Conservation (phyloP, 2,329 filamentous ascomycete genomes). For the Hypoxylon sp. region DNA sequence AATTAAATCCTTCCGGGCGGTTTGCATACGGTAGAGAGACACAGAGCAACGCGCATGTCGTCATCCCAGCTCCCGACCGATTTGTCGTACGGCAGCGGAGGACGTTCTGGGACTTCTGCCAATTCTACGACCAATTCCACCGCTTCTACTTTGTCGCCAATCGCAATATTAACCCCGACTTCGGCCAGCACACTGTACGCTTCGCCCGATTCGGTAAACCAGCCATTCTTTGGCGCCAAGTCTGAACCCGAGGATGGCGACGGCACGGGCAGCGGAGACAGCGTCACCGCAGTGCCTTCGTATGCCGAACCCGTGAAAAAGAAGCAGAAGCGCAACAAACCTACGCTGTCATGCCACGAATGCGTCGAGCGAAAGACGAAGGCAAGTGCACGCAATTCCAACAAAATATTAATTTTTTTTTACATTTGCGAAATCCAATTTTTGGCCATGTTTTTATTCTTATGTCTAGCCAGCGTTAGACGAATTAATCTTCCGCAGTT, state of each 20-base stretch:
- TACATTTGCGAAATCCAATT: constrained; percentile 22
- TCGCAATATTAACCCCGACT: constrained; percentile 49
- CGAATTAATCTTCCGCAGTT: constrained; percentile 30
- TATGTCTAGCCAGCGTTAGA: constrained; percentile 37
- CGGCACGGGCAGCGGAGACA: constrained; percentile 49
- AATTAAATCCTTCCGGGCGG: constrained; percentile 43
- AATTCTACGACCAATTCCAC: constrained; percentile 32
- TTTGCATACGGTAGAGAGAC: constrained; percentile 20
- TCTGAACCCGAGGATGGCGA: constrained; percentile 53
- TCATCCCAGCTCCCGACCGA: constrained; percentile 51
- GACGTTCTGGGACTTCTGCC: constrained; percentile 39
- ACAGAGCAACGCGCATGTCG: constrained; percentile 50
- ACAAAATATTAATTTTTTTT: not conserved
- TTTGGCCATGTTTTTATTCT: constrained; percentile 4
- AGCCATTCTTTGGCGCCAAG: constrained; percentile 50
- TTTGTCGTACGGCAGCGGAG: constrained; percentile 52
- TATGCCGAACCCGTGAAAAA: constrained; percentile 67
- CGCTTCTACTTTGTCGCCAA: constrained; percentile 48
- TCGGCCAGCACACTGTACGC: constrained; percentile 52
- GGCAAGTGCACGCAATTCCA: constrained; percentile 61
- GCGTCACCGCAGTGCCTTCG: constrained; percentile 42
- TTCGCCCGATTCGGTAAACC: constrained; percentile 50
- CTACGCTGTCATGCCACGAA: constrained; percentile 82
- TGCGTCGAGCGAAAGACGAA: constrained; percentile 89
- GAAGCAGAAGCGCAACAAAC: constrained; percentile 89